These are phyloP conservation scores for Ramicandelaber brevisporus DNA, from an alignment of 192 early-diverging fungal species.

Conservation along the genomic window DNA sequence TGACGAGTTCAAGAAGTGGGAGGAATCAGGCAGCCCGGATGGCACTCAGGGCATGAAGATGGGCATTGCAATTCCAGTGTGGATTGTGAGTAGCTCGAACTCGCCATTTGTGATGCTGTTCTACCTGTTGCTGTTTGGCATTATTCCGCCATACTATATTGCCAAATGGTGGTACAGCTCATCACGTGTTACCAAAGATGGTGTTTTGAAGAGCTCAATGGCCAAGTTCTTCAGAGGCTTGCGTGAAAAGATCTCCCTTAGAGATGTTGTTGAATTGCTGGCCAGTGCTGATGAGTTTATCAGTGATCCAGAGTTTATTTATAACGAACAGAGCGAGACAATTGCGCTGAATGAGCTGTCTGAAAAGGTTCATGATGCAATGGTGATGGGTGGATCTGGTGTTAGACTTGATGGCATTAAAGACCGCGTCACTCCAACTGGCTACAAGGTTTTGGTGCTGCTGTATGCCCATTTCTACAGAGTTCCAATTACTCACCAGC, in stretches of 20 bases:
- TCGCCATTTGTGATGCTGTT: slow-evolving; percentile 54
- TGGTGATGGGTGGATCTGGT: not conserved
- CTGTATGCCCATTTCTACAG: slow-evolving; percentile 68
- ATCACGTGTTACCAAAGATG: slow-evolving; percentile 67
- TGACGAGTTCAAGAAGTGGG: slow-evolving; percentile 67
- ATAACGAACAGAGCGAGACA: slow-evolving; percentile 17
- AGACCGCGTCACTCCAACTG: slow-evolving; percentile 14
- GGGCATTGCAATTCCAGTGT: slow-evolving; percentile 82
- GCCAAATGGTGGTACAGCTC: slow-evolving; percentile 89
- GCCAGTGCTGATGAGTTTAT: slow-evolving; percentile 47
- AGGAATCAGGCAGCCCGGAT: slow-evolving; percentile 92
- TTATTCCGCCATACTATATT: slow-evolving; percentile 67
- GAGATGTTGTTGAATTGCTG: slow-evolving; percentile 49
- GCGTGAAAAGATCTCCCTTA: slow-evolving; percentile 39
- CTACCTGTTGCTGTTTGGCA: slow-evolving; percentile 72
- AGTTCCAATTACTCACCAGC: slow-evolving; percentile 25
- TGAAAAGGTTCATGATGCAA: slow-evolving; percentile 7
- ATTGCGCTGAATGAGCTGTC: slow-evolving; percentile 16
- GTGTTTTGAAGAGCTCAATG: slow-evolving; percentile 76
- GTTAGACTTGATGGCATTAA: slow-evolving; percentile 10
- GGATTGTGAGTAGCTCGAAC: slow-evolving; percentile 70
- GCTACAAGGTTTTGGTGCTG: slow-evolving; percentile 45
- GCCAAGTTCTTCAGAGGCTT: slow-evolving; percentile 69
- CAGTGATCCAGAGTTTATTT: slow-evolving; percentile 6
- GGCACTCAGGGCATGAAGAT: slow-evolving; percentile 77